phyloP scores from a whole-genome alignment of 768 basidiomycete species.

The Tremella mesenterica region DNA sequence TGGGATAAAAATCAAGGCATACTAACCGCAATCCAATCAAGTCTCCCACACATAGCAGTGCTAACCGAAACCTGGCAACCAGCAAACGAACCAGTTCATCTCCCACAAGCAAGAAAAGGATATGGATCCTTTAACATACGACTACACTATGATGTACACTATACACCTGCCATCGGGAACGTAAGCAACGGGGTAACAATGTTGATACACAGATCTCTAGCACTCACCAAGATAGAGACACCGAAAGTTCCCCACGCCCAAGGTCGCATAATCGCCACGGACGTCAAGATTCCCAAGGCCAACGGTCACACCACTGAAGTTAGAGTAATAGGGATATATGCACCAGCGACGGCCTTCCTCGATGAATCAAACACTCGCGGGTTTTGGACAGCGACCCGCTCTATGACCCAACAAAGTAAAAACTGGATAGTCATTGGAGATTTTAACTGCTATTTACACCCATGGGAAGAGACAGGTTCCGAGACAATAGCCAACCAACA shows the following conservation, averaged over 20 bases:
- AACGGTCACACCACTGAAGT: background rate
- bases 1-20: slow-evolving; percentile 1
- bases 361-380: too few species aligned
- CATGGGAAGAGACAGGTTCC: background rate
- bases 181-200: slow-evolving; percentile 6
- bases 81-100: background rate
- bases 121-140: background rate
- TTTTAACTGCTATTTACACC: slow-evolving; percentile 5
- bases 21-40: background rate
- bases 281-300: slow-evolving; percentile 5
- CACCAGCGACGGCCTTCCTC: too few species aligned
- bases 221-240: background rate
- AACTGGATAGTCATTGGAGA: slow-evolving; percentile 11
- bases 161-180: background rate
- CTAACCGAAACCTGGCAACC: slow-evolving; percentile 11
- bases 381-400: slow-evolving; percentile 2
- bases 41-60: slow-evolving; percentile 4
- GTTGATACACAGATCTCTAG: background rate
- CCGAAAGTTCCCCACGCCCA: background rate
- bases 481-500: background rate
- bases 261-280: slow-evolving; percentile 6
- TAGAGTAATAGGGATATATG: slow-evolving; percentile 10
- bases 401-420: background rate
- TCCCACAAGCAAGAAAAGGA: background rate
- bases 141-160: background rate